Evolutionary conservation across 352 stramenopile species (phyloP), one percentile per base, ranked within the genome.

Genomic region (Phytophthora palmivora): DNA sequence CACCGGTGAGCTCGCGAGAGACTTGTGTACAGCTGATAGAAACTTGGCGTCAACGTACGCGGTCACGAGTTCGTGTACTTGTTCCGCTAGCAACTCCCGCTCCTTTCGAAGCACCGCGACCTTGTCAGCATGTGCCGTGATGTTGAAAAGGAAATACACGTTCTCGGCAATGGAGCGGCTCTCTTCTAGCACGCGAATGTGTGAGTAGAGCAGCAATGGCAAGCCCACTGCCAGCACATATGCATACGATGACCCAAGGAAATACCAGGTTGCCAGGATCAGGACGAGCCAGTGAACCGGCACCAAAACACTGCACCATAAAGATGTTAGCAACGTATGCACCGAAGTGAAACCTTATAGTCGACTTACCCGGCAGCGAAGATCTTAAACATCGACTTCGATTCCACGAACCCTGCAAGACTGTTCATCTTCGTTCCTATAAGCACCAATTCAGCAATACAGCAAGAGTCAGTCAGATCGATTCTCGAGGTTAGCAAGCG

Each of bases 341-440:
- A 58, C 11, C 8, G 12, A 15, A 47, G 15, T 34, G 47, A 16
- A 58, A 26, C 5, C 21, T 21, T 14, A 30, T 26, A 63, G 34
- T 9, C 18, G 3, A 65, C 81, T 62, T 77, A 90, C 81, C 21
- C 72, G 8, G 76, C 79, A 11, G 78, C 81, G 48, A 90, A 87
- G 53, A 91, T 89, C 67, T 92, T 92, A 59, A 91, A 91, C 82
- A 91, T 90, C 4, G 79, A 89, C 66, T 82, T 86, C 19, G 81
- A 92, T 67, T 92, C 81, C 43, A 86, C 72, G 34, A 80, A 91
- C 8, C 84, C 84, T 4, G 84, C 84, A 2, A 85, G 48, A 30
- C 60, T 80, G 52, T 92, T 92, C 51, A 92, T 71, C 51, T 92
- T 92, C 22, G 61, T 78, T 24, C 76, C 83, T 92, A 32, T 15